Conservation (phyloP, 1,284 basidiomycete genomes). For the Golubevia sp. region DNA sequence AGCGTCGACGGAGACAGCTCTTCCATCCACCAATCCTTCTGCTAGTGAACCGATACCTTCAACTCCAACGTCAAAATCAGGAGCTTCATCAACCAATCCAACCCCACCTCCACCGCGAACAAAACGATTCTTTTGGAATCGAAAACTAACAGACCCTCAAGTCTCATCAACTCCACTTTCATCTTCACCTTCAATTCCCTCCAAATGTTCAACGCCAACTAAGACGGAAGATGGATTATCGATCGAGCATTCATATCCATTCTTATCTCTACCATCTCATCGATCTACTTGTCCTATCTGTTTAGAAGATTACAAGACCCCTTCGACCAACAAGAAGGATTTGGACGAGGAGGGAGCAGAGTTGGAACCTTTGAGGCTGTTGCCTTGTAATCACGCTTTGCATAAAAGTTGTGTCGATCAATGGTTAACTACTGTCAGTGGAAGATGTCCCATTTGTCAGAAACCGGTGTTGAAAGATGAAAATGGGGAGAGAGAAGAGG, state of each 20-base stretch:
- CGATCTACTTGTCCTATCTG: slow-evolving; percentile 50
- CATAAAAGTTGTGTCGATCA: slow-evolving; percentile 39
- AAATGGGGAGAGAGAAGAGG: neutral
- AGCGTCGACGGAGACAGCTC: too few species aligned
- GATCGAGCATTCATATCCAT: slow-evolving; percentile 27
- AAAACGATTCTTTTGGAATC: neutral
- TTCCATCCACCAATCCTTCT: too few species aligned
- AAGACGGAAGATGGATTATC: too few species aligned
- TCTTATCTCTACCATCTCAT: slow-evolving; percentile 37
- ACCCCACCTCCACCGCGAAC: neutral
- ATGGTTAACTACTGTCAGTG: slow-evolving; percentile 43
- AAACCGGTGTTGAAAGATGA: slow-evolving; percentile 17
- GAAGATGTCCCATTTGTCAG: slow-evolving; percentile 47
- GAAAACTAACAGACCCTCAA: neutral
- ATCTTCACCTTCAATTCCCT: neutral
- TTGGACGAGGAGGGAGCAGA: slow-evolving; percentile 14
- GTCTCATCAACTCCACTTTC: neutral
- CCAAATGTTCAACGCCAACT: neutral
- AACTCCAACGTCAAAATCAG: neutral
- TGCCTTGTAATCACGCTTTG: slow-evolving; percentile 42
- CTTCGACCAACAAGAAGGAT: slow-evolving; percentile 2
- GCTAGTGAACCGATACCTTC: neutral
- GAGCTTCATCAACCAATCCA: too few species aligned
- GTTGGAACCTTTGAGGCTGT: slow-evolving; percentile 32
- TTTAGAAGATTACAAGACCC: slow-evolving; percentile 40